These are phyloP conservation scores for Daldinia loculata DNA, from an alignment of 495 filamentous ascomycete genomes.

Conservation along the genomic window DNA sequence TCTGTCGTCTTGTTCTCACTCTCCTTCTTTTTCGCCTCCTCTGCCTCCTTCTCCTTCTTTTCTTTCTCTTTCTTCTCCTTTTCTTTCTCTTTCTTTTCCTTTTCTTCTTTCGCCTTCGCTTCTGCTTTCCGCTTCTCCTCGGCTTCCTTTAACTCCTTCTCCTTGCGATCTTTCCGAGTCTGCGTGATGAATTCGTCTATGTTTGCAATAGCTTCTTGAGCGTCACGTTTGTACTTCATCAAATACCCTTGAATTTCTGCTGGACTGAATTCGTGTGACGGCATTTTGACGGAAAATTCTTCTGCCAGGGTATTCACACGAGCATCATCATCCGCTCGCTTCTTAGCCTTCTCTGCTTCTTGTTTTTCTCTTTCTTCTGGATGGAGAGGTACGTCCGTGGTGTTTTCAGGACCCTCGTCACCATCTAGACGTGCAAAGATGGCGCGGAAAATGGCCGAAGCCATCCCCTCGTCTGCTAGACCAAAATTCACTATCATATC, in stretches of 20 bases:
- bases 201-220: conserved; percentile 65
- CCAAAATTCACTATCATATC: conserved; percentile 77
- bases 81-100: conserved; percentile 46
- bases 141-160: conserved; percentile 60
- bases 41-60: conserved; percentile 37
- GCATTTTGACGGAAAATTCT: conserved; percentile 69
- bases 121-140: conserved; percentile 54
- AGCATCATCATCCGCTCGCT: conserved; percentile 50
- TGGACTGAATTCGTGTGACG: conserved; percentile 70
- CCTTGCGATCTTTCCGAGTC: conserved; percentile 65
- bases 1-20: conserved; percentile 43
- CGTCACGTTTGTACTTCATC: conserved; percentile 71
- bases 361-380: conserved; percentile 50
- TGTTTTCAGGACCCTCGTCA: conserved; percentile 44
- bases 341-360: conserved; percentile 45
- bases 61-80: conserved; percentile 42
- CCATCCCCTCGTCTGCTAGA: conserved; percentile 58
- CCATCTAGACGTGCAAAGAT: conserved; percentile 59
- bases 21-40: conserved; percentile 40
- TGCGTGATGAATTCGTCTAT: conserved; percentile 66
- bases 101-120: conserved; percentile 47
- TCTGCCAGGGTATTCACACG: conserved; percentile 51
- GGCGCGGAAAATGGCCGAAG: conserved; percentile 55
- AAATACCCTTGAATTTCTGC: conserved; percentile 83
- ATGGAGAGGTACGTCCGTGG: conserved; percentile 16